Conservation (phyloP, 2,329 filamentous ascomycete genomes). For the Elsinoe batatas region DNA sequence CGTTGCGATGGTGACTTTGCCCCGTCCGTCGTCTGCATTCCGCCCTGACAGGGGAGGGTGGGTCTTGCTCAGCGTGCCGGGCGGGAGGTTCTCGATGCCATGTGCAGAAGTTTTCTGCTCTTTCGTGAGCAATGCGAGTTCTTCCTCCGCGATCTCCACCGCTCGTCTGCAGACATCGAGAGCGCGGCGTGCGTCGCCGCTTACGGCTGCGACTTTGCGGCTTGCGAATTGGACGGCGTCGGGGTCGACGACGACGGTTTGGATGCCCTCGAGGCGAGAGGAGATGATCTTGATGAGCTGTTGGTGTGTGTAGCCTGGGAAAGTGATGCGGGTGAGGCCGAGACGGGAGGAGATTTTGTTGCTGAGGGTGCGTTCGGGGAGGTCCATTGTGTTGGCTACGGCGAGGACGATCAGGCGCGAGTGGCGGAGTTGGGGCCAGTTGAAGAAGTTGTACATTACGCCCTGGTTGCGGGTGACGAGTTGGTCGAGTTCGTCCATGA, state of each 20-base stretch:
- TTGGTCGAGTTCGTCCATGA: slow-evolving; percentile 98
- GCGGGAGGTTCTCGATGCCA: slow-evolving; percentile 31
- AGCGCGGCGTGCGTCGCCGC: slow-evolving; percentile 82
- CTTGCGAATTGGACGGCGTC: slow-evolving; percentile 95
- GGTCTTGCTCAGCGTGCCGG: slow-evolving; percentile 54
- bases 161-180: slow-evolving; percentile 92
- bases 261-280: slow-evolving; percentile 81
- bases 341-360: slow-evolving; percentile 92
- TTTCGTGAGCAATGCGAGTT: slow-evolving; percentile 33
- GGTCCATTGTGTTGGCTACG: slow-evolving; percentile 97
- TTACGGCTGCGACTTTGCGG: slow-evolving; percentile 92
- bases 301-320: slow-evolving; percentile 92
- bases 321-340: slow-evolving; percentile 86
- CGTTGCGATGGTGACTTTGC: slow-evolving; percentile 77
- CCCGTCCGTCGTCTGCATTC: slow-evolving; percentile 25
- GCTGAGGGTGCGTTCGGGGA: slow-evolving; percentile 88
- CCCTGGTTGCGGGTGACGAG: slow-evolving; percentile 96
- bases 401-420: slow-evolving; percentile 91
- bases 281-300: slow-evolving; percentile 97
- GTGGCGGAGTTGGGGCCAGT: slow-evolving; percentile 88
- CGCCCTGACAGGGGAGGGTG: slow-evolving; percentile 23
- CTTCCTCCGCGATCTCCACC: slow-evolving; percentile 85
- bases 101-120: slow-evolving; percentile 10
- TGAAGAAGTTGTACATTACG: slow-evolving; percentile 99
- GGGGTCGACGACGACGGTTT: slow-evolving; percentile 70